phyloP scores from a whole-genome alignment of 805 yeast species.

The Soucietia sequanensis region DNA sequence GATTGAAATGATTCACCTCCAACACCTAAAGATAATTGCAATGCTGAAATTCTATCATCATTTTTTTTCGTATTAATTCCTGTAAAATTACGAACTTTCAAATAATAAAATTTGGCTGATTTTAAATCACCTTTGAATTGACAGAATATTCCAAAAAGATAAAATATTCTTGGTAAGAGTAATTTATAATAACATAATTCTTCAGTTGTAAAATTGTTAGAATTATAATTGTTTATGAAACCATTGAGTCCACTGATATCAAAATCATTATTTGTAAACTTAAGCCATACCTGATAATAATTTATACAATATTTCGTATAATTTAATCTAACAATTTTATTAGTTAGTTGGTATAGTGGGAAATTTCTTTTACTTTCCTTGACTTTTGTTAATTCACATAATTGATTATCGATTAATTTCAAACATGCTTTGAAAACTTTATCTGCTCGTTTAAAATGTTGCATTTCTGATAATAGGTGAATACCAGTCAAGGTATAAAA shows the following conservation, averaged over 20 bases:
- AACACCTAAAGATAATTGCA: constrained; percentile 19
- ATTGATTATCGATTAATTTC: constrained; percentile 27
- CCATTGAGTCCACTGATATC: constrained; percentile 21
- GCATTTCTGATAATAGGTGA: constrained; percentile 32
- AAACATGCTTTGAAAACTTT: constrained; percentile 38
- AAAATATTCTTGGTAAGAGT: constrained; percentile 36
- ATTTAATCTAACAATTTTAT: constrained; percentile 23
- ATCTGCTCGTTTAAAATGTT: constrained; percentile 32
- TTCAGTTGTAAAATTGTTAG: constrained; percentile 34
- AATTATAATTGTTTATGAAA: constrained; percentile 37
- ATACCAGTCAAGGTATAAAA: constrained; percentile 45
- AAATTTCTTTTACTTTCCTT: constrained; percentile 9
- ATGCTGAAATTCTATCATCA: constrained; percentile 6
- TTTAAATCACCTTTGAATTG: constrained; percentile 37
- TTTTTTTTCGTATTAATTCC: constrained; percentile 1
- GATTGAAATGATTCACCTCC: constrained; percentile 21
- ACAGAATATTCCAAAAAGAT: constrained; percentile 38
- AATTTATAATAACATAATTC: constrained; percentile 37
- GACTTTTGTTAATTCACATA: constrained; percentile 9
- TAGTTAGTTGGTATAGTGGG: constrained; percentile 19
- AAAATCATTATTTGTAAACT: constrained; percentile 28
- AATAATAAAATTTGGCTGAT: constrained; percentile 39
- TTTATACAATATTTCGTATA: constrained; percentile 26
- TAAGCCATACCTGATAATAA: constrained; percentile 37
- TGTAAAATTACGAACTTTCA: constrained; percentile 26